phyloP scores from a whole-genome alignment of 805 yeast species.

The Nakazawaea ernobii region DNA sequence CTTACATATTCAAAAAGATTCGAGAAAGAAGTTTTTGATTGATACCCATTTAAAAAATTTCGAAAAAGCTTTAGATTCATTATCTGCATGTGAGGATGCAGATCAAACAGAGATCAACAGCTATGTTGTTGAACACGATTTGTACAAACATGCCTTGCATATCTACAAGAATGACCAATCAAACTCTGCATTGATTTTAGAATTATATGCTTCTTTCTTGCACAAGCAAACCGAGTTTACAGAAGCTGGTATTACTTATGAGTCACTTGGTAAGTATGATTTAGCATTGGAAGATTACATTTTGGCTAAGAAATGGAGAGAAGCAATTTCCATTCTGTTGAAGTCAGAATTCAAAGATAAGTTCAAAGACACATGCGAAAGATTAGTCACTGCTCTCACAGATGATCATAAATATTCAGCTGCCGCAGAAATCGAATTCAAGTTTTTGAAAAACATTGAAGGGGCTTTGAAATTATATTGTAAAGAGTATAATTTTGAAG shows the following conservation, averaged over 20 bases:
- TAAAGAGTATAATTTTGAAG: conserved; percentile 67
- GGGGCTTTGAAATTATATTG: conserved; percentile 66
- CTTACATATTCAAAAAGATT: conserved; percentile 59
- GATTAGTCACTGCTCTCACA: conserved; percentile 51
- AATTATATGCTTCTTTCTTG: conserved; percentile 57
- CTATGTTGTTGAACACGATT: conserved; percentile 62
- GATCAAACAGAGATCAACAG: conserved; percentile 52
- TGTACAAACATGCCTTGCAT: conserved; percentile 64
- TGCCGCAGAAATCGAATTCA: conserved; percentile 71
- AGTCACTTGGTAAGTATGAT: conserved; percentile 49
- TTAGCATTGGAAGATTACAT: conserved; percentile 69
- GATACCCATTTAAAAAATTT: conserved; percentile 71
- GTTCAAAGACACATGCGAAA: conserved; percentile 44
- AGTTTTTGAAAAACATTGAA: conserved; percentile 54
- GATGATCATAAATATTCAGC: conserved; percentile 71
- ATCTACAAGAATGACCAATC: conserved; percentile 52
- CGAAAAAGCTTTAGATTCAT: conserved; percentile 63
- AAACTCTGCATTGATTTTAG: conserved; percentile 50
- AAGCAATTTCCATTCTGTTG: conserved; percentile 63
- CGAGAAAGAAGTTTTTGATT: conserved; percentile 67
- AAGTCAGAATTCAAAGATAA: conserved; percentile 32
- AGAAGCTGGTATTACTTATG: conserved; percentile 81
- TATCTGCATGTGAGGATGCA: conserved; percentile 43
- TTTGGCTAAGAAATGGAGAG: conserved; percentile 75
- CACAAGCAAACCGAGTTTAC: conserved; percentile 47